These are phyloP conservation scores for Lasiosphaeria hispida DNA, from an alignment of 495 filamentous ascomycete species.

Conservation along the genomic window DNA sequence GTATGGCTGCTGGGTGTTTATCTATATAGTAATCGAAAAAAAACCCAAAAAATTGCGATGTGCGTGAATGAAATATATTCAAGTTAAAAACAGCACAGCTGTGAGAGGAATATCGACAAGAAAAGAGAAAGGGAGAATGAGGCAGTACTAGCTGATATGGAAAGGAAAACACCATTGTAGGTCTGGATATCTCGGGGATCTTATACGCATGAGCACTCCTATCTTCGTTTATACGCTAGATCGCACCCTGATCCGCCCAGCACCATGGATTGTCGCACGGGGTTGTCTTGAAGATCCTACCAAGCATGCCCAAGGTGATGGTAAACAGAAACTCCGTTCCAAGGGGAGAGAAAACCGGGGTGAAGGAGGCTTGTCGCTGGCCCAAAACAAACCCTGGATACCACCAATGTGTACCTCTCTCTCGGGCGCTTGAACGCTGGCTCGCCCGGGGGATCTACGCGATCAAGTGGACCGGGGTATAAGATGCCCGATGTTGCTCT, in stretches of 20 bases:
- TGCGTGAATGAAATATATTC: neutral
- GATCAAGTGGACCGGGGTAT: no score
- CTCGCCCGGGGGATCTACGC: no score
- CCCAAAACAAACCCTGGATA: neutral
- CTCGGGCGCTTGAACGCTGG: no score
- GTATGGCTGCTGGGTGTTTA: neutral
- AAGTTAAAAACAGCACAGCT: constrained; percentile 29
- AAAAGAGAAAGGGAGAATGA: constrained; percentile 9
- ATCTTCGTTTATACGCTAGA: neutral
- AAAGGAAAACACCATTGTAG: no score
- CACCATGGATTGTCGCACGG: neutral
- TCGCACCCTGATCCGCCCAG: neutral
- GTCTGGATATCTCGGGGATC: no score
- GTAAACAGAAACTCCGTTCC: neutral
- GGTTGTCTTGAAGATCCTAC: neutral
- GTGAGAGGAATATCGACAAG: constrained; percentile 12
- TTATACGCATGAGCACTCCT: no score
- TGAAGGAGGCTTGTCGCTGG: neutral
- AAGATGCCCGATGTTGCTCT: no score
- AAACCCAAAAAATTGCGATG: constrained; percentile 9
- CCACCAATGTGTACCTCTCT: neutral
- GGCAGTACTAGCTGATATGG: no score
- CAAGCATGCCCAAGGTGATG: neutral
- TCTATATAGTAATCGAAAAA: neutral
- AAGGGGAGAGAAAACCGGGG: neutral